These are phyloP conservation scores for Neurospora sp. DNA, from an alignment of 2,329 filamentous ascomycete species.

Conservation along the genomic window DNA sequence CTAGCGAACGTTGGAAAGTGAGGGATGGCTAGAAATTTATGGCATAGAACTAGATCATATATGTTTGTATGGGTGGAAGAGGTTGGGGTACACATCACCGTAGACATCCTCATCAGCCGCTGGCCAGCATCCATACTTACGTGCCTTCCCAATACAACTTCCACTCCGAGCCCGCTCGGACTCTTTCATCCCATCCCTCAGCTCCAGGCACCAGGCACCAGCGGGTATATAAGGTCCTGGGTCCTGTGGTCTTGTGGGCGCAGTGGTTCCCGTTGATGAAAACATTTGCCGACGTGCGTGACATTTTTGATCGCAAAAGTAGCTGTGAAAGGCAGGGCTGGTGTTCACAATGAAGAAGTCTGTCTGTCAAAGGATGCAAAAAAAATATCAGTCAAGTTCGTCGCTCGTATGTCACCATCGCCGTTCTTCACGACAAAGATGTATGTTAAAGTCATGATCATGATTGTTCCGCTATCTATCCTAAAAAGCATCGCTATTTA, in stretches of 20 bases:
- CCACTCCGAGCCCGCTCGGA: neutral
- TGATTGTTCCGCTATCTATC: neutral
- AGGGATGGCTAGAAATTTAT: too few species aligned
- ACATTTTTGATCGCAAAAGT: too few species aligned
- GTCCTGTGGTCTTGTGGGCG: too few species aligned
- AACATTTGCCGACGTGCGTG: neutral
- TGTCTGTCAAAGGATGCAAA: neutral
- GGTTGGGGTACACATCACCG: neutral
- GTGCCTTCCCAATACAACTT: neutral
- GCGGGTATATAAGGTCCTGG: neutral
- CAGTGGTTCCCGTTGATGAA: too few species aligned
- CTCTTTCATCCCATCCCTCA: neutral
- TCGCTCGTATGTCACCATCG: neutral
- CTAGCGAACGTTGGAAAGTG: too few species aligned
- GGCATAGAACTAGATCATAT: neutral
- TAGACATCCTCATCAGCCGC: too few species aligned
- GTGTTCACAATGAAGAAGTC: neutral
- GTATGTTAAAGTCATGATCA: neutral
- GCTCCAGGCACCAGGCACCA: neutral
- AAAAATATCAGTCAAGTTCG: neutral
- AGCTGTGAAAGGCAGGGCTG: too few species aligned
- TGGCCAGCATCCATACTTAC: accelerated
- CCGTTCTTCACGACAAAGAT: neutral
- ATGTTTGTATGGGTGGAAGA: neutral
- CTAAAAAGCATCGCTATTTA: neutral